A percentile compares a stretch with the other conserved stretches of the same genome.
Conservation (phyloP, 2,329 filamentous ascomycete species). For the Ophiostoma perfectum region DNA sequence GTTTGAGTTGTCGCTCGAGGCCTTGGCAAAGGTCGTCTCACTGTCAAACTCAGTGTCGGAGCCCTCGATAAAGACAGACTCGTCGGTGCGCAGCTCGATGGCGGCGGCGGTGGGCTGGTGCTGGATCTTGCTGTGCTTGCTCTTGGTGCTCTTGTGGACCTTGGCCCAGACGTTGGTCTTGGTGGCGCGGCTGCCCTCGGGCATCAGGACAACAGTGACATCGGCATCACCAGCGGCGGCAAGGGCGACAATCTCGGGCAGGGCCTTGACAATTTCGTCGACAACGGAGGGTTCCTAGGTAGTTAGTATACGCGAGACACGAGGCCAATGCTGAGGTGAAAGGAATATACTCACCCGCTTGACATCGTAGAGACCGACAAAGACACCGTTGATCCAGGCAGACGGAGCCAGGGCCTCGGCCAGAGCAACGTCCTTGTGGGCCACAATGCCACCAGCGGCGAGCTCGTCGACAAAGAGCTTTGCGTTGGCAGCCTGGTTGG, state of each 20-base stretch:
- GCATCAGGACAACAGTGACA: slow-evolving; percentile 52
- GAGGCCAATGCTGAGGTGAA: background rate
- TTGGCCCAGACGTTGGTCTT: slow-evolving; percentile 39
- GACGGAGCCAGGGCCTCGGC: slow-evolving; percentile 40
- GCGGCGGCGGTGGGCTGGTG: background rate
- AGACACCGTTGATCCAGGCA: slow-evolving; percentile 40
- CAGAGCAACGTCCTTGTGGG: slow-evolving; percentile 28
- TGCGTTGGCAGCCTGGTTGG: slow-evolving; percentile 40
- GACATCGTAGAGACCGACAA: slow-evolving; percentile 42
- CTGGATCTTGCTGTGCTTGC: background rate
- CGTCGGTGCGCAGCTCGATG: slow-evolving; percentile 41
- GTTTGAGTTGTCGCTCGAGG: slow-evolving; percentile 13
- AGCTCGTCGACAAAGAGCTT: slow-evolving; percentile 41
- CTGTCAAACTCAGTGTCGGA: slow-evolving; percentile 31
- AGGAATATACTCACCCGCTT: slow-evolving; percentile 37
- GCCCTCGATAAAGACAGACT: slow-evolving; percentile 37
- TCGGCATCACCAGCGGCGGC: slow-evolving; percentile 49
- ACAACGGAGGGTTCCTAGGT: slow-evolving; percentile 40
- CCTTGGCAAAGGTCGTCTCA: slow-evolving; percentile 15
- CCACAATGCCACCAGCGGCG: slow-evolving; percentile 33
- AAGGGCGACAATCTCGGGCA: slow-evolving; percentile 43
- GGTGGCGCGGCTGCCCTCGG: slow-evolving; percentile 39
- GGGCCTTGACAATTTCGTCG: slow-evolving; percentile 39
- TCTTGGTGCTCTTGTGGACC: slow-evolving; percentile 14
- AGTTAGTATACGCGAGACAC: background rate